Evolutionary conservation across 148 eudicot species (phyloP), one percentile per base, ranked within the genome.

Genomic region (Vaccinium darrowii): DNA sequence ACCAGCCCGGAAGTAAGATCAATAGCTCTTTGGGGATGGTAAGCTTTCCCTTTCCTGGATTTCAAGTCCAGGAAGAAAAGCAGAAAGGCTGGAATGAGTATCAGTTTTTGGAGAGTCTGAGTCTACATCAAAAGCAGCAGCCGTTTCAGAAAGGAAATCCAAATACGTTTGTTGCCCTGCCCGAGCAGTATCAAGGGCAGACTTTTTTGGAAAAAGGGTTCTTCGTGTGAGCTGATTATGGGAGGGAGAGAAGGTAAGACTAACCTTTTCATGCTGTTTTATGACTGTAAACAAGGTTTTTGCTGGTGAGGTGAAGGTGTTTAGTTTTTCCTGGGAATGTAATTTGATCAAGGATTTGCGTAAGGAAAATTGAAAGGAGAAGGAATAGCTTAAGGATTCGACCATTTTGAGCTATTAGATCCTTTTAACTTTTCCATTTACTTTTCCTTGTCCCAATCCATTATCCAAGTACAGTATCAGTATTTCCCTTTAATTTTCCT

Each of bases 41-140:
- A 16, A 88, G 84, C 89, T 95, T 97, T 86, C 99, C 99, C 84
- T 97, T 95, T 83, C 99, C 99, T 80, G 99, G 98, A 65, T 12
- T 88, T 84, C 94, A 87, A 73, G 88, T 84, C 83, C 92, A 90
- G 80, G 78, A 52, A 60, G 92, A 87, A 78, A 90, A 84, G 82
- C 88, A 84, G 86, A 88, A 88, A 63, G 85, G 88, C 9, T 87
- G 91, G 96, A 91, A 84, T 80, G 91, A 92, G 18, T 87, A 84
- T 83, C 94, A 87, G 75, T 86, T 90, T 77, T 65, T 92, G 78
- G 95, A 87, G 63, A 89, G 82, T 49, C 57, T 86, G 81, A 88
- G 86, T 62, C 82, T 87, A 49, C 85, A 84, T 52, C 91, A 89
- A 88, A 91, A 90, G 84, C 94, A 91, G 81, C 91, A 81, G 78